phyloP scores from a whole-genome alignment of 805 yeast species.

The Candida ipomoeae region DNA sequence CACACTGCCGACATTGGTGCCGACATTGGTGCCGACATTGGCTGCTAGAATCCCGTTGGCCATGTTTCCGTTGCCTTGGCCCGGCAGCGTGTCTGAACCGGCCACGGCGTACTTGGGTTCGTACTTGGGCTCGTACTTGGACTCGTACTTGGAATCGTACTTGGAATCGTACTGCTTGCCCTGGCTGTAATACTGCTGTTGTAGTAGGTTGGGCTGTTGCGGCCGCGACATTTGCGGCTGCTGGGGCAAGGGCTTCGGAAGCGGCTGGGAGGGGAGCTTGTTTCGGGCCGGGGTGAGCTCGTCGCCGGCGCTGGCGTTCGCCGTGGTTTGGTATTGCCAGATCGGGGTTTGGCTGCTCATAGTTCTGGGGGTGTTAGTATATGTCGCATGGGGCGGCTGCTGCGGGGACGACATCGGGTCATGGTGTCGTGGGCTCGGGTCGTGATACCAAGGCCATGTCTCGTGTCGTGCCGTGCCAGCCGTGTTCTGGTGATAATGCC shows the following conservation, averaged over 20 bases:
- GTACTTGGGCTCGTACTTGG: background rate
- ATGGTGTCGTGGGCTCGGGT: no score
- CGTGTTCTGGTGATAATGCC: no score
- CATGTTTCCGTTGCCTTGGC: background rate
- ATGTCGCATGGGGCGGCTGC: background rate
- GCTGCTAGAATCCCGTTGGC: no score
- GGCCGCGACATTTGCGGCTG: conserved; percentile 2
- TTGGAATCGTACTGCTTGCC: background rate
- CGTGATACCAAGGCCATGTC: background rate
- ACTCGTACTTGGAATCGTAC: background rate
- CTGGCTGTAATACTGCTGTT: conserved; percentile 1
- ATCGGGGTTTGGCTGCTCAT: conserved; percentile 6
- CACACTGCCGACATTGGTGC: background rate
- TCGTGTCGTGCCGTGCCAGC: background rate
- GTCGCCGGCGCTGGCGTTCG: background rate
- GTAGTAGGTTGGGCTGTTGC: conserved; percentile 2
- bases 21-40: background rate
- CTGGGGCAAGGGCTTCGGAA: conserved; percentile 2
- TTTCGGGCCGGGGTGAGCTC: background rate
- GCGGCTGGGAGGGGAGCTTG: background rate
- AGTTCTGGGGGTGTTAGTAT: conserved; percentile 3
- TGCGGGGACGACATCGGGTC: background rate
- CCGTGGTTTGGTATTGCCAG: background rate
- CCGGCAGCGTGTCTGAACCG: background rate
- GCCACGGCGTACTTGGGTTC: background rate